Percentiles rank a stretch among this genome's conserved stretches.
These are phyloP conservation scores for Cichorium intybus DNA, from an alignment of 140 eudicot species.

Conservation along the genomic window DNA sequence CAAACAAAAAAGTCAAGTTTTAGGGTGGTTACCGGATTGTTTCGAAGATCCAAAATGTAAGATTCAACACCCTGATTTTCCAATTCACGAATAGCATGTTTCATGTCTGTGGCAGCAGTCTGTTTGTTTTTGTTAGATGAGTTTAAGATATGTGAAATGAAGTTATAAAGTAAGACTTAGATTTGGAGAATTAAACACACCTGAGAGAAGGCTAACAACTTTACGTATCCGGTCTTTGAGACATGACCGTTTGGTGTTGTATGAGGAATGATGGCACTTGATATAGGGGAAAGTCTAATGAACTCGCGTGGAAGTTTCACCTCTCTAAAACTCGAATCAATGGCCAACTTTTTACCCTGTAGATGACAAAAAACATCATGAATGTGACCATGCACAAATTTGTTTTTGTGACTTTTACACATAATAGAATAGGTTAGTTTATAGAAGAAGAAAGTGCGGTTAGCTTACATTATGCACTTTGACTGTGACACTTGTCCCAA, in stretches of 20 bases:
- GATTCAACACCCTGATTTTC: conserved; percentile 92
- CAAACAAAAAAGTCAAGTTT: not conserved
- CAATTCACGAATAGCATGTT: conserved; percentile 64
- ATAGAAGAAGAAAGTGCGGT: not conserved
- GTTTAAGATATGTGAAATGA: conserved; percentile 1
- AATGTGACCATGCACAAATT: not conserved
- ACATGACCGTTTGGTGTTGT: conserved; percentile 76
- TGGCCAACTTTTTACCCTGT: conserved; percentile 59
- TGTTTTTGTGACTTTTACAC: no score
- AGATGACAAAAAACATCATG: conserved; percentile 17
- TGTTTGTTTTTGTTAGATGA: conserved; percentile 29
- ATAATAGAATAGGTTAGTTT: not conserved
- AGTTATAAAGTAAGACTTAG: not conserved
- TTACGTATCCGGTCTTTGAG: conserved; percentile 87
- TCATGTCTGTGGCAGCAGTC: conserved; percentile 97
- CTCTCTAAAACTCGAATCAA: conserved; percentile 57
- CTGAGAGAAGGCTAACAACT: conserved; percentile 87
- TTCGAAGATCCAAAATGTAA: conserved; percentile 85
- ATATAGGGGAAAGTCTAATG: conserved; percentile 88
- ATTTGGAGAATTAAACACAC: conserved; percentile 32
- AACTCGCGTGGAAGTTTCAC: conserved; percentile 87
- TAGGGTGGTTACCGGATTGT: conserved; percentile 74
- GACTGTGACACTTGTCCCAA: conserved; percentile 80
- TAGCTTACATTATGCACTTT: conserved; percentile 73
- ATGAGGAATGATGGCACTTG: conserved; percentile 88